Evolutionary conservation across 345 rosid species (phyloP), one percentile per base, ranked within the genome.

Genomic region (Viola odorata): DNA sequence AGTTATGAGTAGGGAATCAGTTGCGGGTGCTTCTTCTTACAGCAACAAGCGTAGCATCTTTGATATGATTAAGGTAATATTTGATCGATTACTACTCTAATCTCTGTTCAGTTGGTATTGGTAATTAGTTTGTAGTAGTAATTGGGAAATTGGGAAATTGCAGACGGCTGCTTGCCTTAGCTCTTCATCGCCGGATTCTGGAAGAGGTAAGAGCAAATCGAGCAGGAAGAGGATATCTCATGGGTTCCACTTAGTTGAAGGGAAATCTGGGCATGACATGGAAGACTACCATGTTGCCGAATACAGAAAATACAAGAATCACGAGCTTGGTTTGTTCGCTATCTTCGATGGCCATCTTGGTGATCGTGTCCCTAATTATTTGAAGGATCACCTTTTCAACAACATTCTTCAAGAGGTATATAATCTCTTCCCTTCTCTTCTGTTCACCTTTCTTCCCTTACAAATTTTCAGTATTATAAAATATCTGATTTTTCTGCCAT

Each of bases 311-410:
- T 70, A 49, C 56, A 77, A 64, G 72, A 72, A 70, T 63, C 83
- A 79, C 45, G 81, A 69, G 52, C 83, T 82, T 44, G 86, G 86
- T 12, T 72, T 82, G 37, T 82, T 82, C 61, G 86, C 83, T 17
- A 79, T 82, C 58, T 79, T 77, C n/a, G 86, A 82, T 50, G 86
- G 86, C 17, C 86, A 82, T 69, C 75, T 82, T 36, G 86, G 86
- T 41, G 81, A 82, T 75, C 73, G 86, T 0, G 86, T 82, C 6
- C 82, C 86, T 6, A 70, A 66, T 69, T 82, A 72, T 65, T 69
- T 79, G 75, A 82, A 63, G 66, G 86, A 82, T 8, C 65, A 79
- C 53, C 83, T 82, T 63, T 77, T 79, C 60, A 74, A 68, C 55
- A 82, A 82, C 63, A 82, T 82, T 68, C 68, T 79, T 51, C 69